Conservation (phyloP, 768 basidiomycete species). For the Boletus pseudo-olivaceus region DNA sequence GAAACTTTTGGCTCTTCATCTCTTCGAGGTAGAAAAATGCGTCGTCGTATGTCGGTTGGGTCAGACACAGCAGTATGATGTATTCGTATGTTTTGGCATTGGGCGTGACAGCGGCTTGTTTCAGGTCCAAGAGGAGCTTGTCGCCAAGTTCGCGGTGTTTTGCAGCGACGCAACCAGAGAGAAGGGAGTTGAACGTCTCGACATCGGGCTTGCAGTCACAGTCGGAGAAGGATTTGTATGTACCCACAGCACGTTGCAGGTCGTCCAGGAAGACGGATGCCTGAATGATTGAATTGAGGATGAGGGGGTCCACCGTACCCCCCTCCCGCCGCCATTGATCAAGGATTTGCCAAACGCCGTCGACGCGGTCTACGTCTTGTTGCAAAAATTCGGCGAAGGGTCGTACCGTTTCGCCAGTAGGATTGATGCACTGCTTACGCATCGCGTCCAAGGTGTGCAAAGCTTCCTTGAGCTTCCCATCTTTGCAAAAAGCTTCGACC, state of each 20-base stretch:
- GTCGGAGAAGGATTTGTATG: conserved; percentile 62
- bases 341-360: conserved; percentile 60
- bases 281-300: conserved; percentile 64
- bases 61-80: conserved; percentile 67
- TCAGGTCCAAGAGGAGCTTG: conserved; percentile 64
- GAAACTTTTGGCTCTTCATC: conserved; percentile 65
- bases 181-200: conserved; percentile 65
- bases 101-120: conserved; percentile 49
- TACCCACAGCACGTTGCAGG: conserved; percentile 71
- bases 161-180: conserved; percentile 59
- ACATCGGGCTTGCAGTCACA: conserved; percentile 55
- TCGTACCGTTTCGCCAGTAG: conserved; percentile 48
- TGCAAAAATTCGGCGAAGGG: conserved; percentile 52
- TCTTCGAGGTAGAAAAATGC: conserved; percentile 88
- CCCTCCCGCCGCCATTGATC: conserved; percentile 57
- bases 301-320: conserved; percentile 49
- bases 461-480: conserved; percentile 58
- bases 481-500: conserved; percentile 67
- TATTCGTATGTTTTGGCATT: conserved; percentile 61
- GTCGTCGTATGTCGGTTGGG: conserved; percentile 73
- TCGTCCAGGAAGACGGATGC: conserved; percentile 62
- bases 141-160: conserved; percentile 67
- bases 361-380: conserved; percentile 49
- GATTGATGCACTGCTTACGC: conserved; percentile 49
- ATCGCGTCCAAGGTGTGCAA: conserved; percentile 57